phyloP scores from a whole-genome alignment of 106 monocot species.

The Narthecium ossifragum region DNA sequence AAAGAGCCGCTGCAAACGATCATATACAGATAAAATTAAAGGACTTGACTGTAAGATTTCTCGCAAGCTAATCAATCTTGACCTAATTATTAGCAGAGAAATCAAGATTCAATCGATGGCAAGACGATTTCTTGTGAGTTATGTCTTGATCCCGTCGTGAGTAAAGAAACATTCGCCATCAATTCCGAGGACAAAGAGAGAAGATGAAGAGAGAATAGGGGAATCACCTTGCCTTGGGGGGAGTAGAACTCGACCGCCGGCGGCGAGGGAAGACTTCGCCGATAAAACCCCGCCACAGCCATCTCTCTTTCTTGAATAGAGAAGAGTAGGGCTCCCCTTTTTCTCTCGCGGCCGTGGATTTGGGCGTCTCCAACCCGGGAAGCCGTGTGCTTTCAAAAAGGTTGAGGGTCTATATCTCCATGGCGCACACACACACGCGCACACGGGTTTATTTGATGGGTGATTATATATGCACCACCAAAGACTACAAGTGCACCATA shows the following conservation, averaged over 20 bases:
- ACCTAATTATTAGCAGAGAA: not conserved
- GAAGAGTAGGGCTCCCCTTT: conserved; percentile 2
- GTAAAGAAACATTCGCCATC: too few species aligned
- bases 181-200: too few species aligned
- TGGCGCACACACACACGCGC: too few species aligned
- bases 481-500: too few species aligned
- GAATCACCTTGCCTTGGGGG: conserved; percentile 51
- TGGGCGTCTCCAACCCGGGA: too few species aligned
- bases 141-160: too few species aligned
- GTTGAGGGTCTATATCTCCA: too few species aligned
- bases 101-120: not conserved
- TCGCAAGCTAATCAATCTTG: not conserved
- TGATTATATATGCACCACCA: too few species aligned
- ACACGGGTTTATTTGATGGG: too few species aligned
- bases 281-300: conserved; percentile 68
- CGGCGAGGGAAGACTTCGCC: conserved; percentile 75
- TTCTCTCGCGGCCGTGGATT: too few species aligned
- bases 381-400: too few species aligned
- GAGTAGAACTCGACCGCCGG: conserved; percentile 92
- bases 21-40: not conserved
- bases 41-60: not conserved
- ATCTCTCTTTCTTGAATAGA: conserved; percentile 9
- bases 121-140: too few species aligned
- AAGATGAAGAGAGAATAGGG: not conserved
- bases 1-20: conserved; percentile 56